These are phyloP conservation scores for Kwoniella newhampshirensis DNA, from an alignment of 768 basidiomycete species.

Conservation along the genomic window DNA sequence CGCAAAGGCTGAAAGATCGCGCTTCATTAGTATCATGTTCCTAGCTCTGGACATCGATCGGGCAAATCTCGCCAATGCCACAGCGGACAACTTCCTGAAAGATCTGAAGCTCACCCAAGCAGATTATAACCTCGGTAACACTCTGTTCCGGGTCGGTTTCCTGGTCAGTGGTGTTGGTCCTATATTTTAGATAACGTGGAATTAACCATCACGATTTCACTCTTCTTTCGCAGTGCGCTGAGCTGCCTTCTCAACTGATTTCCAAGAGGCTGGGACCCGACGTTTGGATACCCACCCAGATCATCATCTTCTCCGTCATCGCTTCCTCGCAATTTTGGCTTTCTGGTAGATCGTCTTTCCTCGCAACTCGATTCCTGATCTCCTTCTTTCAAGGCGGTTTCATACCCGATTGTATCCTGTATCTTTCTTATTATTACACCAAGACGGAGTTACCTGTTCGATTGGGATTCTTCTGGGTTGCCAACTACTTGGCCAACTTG, in stretches of 20 bases:
- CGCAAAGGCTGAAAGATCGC: neutral
- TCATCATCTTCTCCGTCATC: conserved; percentile 60
- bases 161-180: conserved; percentile 2
- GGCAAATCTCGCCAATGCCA: conserved; percentile 66
- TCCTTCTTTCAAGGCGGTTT: conserved; percentile 62
- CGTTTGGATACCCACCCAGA: conserved; percentile 55
- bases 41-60: conserved; percentile 56
- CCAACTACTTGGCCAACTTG: conserved; percentile 47
- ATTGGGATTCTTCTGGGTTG: conserved; percentile 41
- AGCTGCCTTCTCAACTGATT: conserved; percentile 67
- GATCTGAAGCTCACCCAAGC: conserved; percentile 61
- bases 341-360: conserved; percentile 59
- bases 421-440: conserved; percentile 67
- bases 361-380: conserved; percentile 57
- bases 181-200: neutral
- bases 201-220: no score
- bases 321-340: conserved; percentile 65
- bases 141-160: conserved; percentile 58
- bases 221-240: conserved; percentile 54
- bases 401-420: conserved; percentile 63
- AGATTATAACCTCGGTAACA: conserved; percentile 59
- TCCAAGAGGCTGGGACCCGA: conserved; percentile 70
- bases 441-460: conserved; percentile 36
- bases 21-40: conserved; percentile 59
- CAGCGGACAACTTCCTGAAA: conserved; percentile 67